Base-by-base conservation (phyloP, 441 rosid genomes). In the Dalechampia spathulata region DNA sequence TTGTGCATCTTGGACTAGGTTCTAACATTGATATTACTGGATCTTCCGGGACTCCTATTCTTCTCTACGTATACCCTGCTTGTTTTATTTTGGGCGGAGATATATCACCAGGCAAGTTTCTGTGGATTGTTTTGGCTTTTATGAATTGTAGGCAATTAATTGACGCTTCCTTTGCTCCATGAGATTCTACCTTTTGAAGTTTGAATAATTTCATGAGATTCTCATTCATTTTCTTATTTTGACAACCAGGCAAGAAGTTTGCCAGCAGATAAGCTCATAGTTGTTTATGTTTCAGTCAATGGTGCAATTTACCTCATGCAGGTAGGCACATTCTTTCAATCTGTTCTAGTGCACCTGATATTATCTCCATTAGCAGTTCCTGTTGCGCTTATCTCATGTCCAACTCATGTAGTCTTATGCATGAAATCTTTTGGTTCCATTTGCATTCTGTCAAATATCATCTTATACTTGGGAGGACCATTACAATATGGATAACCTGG, bases 11-110 rank as follows among this genome's bases (percentile, higher is more conserved):
- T 73, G 42, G 36, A 70, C 63, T 75, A 92, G 99, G 92, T 83
- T 41, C 69, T 89, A 21, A 72, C 64, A 7, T 61, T 66, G 76
- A 52, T 92, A 64, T 45, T 83, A 50, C 68, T 87, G 82, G 95
- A 89, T 70, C 84, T 89, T 44, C 97, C 99, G 2, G 95, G 89
- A 13, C 81, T 93, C 20, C 67, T 93, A 45, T 87, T 93, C 64
- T 93, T 93, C 78, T 89, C 99, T 1, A 85, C 97, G 0, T 92
- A 86, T 71, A 89, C 97, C 2, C 71, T 92, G 59, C 88, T 93
- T 3, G 95, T 89, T 53, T 78, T 93, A 41, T 93, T 93, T 64
- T 93, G 97, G 99, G 99, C 99, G 17, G 99, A 93, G 74, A 93
- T 89, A 78, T 89, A 93, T 77, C 92, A 87, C 69, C 97, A 93